A percentile compares a stretch with the other conserved stretches of the same genome.
These are phyloP conservation scores for Kwoniella pini DNA, from an alignment of 768 basidiomycete genomes.

Conservation along the genomic window DNA sequence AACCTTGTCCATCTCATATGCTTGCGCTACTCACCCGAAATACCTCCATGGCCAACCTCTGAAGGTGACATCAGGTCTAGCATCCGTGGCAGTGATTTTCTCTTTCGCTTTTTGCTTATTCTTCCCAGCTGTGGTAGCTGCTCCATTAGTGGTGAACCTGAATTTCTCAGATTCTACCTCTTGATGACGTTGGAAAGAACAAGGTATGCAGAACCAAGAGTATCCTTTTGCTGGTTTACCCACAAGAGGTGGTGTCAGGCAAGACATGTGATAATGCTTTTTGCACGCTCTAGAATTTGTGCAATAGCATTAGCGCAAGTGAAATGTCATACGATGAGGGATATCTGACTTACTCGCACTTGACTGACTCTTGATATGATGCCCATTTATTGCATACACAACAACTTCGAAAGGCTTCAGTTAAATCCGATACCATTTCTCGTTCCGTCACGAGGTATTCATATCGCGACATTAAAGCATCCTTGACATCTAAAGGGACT, in stretches of 20 bases:
- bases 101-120: slow-evolving; percentile 66
- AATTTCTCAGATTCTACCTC: slow-evolving; percentile 49
- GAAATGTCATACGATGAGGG: background rate
- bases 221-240: slow-evolving; percentile 94
- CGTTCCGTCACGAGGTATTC: slow-evolving; percentile 96
- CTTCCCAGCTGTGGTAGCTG: slow-evolving; percentile 25
- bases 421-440: slow-evolving; percentile 85
- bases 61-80: slow-evolving; percentile 45
- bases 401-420: slow-evolving; percentile 80
- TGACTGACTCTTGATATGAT: slow-evolving; percentile 66
- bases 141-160: slow-evolving; percentile 35
- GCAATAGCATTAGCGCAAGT: background rate
- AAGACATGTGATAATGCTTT: slow-evolving; percentile 89
- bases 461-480: slow-evolving; percentile 75
- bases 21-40: slow-evolving; percentile 68
- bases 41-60: slow-evolving; percentile 70
- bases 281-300: slow-evolving; percentile 63
- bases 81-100: slow-evolving; percentile 65
- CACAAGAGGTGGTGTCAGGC: slow-evolving; percentile 84
- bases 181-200: slow-evolving; percentile 75
- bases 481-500: slow-evolving; percentile 81
- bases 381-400: slow-evolving; percentile 86
- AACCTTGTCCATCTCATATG: background rate
- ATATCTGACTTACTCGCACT: slow-evolving; percentile 51
- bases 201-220: slow-evolving; percentile 95